These are phyloP conservation scores for Cryptosporidium canis DNA, from an alignment of 169 alveolate genomes.

Conservation along the genomic window DNA sequence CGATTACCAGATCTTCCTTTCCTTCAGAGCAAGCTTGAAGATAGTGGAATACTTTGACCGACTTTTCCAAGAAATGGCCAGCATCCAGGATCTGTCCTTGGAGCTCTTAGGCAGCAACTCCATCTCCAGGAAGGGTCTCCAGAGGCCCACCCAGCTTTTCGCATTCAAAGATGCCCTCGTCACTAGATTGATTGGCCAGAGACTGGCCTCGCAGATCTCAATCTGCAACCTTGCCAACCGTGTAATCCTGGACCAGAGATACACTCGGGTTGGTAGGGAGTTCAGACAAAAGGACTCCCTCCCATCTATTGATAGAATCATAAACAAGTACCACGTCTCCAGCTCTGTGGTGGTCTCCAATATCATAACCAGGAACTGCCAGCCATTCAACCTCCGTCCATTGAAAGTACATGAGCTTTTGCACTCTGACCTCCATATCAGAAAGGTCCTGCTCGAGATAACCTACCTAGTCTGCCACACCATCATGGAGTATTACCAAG, in stretches of 20 bases:
- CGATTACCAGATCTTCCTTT: constrained; percentile 14
- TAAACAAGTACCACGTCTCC: constrained; percentile 4
- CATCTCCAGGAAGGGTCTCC: neutral
- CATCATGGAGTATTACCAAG: neutral
- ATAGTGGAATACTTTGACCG: constrained; percentile 26
- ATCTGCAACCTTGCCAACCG: neutral
- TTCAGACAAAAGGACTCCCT: neutral
- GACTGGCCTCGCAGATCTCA: neutral
- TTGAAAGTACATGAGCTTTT: neutral
- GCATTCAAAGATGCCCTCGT: neutral
- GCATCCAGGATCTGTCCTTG: constrained; percentile 1
- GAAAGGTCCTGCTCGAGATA: neutral
- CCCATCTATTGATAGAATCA: neutral
- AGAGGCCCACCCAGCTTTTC: neutral
- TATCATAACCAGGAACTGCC: constrained; percentile 5
- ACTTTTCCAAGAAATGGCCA: constrained; percentile 14
- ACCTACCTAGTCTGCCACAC: neutral
- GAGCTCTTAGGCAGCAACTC: neutral
- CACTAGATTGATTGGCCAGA: neutral
- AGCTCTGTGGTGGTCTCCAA: neutral
- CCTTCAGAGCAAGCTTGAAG: constrained; percentile 16
- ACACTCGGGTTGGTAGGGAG: constrained; percentile 20
- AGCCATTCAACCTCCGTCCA: neutral
- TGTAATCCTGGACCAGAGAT: constrained; percentile 2
- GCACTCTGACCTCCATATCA: neutral